Conservation (phyloP, 2,329 filamentous ascomycete species). For the Sporothrix mexicana region DNA sequence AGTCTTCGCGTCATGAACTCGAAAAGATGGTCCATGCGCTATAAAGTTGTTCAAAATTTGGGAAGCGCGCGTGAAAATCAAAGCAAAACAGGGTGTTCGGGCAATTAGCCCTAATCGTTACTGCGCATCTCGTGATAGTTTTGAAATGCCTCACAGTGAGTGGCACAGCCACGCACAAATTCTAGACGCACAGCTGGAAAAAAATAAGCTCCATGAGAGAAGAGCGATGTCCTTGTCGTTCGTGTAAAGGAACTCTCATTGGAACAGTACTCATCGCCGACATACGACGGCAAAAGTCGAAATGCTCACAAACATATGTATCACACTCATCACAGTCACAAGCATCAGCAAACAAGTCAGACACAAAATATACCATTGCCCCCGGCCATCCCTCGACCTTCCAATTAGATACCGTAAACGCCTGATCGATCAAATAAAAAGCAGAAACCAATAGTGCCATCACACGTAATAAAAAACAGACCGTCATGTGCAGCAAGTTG, state of each 20-base stretch:
- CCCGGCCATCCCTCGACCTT: conserved; percentile 36
- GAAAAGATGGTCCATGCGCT: conserved; percentile 2
- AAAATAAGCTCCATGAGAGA: background rate
- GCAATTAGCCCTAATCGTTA: conserved; percentile 1
- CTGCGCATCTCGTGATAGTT: background rate
- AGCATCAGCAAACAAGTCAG: background rate
- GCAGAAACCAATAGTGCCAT: conserved; percentile 34
- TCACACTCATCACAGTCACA: conserved; percentile 28
- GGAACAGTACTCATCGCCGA: background rate
- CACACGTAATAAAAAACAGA: conserved; percentile 36
- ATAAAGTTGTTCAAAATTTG: background rate
- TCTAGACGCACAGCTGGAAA: background rate
- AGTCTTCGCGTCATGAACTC: conserved; percentile 6
- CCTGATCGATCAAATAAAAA: conserved; percentile 29
- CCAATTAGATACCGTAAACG: conserved; percentile 35
- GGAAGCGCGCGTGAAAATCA: conserved; percentile 2
- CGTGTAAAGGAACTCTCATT: background rate
- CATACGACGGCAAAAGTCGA: background rate
- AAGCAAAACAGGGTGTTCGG: conserved; percentile 4
- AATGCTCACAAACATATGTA: conserved; percentile 32
- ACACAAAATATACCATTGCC: conserved; percentile 35
- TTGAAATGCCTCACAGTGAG: background rate
- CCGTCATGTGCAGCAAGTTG: conserved; percentile 30
- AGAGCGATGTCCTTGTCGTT: background rate
- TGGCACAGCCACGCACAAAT: background rate